These are phyloP conservation scores for Kazachstania sp. DNA, from an alignment of 1,139 yeast species.

Conservation along the genomic window DNA sequence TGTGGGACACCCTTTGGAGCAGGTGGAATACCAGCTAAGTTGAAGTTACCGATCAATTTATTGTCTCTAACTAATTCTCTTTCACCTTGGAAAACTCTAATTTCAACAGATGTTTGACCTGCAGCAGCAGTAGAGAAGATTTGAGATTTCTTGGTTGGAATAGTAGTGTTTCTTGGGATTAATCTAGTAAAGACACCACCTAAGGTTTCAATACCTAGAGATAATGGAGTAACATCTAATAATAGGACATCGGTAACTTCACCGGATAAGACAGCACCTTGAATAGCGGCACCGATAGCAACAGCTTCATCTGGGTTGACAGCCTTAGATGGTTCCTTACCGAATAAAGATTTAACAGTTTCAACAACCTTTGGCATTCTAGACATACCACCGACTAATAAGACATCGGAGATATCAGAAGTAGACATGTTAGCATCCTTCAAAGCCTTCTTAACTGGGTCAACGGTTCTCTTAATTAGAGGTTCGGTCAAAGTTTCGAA, in stretches of 20 bases:
- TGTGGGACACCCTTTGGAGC: slow-evolving; percentile 99
- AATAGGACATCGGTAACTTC: slow-evolving; percentile 93
- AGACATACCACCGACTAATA: slow-evolving; percentile 99
- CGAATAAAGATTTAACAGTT: slow-evolving; percentile 87
- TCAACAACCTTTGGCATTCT: slow-evolving; percentile 99
- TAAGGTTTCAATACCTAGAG: slow-evolving; percentile 96
- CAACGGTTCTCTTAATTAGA: slow-evolving; percentile 83
- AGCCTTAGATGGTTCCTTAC: slow-evolving; percentile 95
- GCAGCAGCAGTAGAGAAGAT: slow-evolving; percentile 98
- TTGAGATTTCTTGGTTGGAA: slow-evolving; percentile 96
- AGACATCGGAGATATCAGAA: slow-evolving; percentile 86
- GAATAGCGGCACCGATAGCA: slow-evolving; percentile 99
- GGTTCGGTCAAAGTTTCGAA: slow-evolving; percentile 88
- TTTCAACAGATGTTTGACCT: slow-evolving; percentile 98
- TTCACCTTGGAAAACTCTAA: slow-evolving; percentile 99
- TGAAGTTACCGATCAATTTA: slow-evolving; percentile 97
- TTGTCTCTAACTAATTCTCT: slow-evolving; percentile 98
- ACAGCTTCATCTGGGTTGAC: slow-evolving; percentile 99
- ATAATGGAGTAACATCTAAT: slow-evolving; percentile 94
- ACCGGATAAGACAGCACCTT: slow-evolving; percentile 98
- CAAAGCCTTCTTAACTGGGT: slow-evolving; percentile 97
- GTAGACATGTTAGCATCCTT: slow-evolving; percentile 88
- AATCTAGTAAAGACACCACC: slow-evolving; percentile 98
- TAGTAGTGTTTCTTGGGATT: slow-evolving; percentile 95
- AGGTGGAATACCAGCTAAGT: slow-evolving; percentile 93